These are phyloP conservation scores for Picea sitchensis DNA, from an alignment of 75 land plant species.

Conservation along the genomic window DNA sequence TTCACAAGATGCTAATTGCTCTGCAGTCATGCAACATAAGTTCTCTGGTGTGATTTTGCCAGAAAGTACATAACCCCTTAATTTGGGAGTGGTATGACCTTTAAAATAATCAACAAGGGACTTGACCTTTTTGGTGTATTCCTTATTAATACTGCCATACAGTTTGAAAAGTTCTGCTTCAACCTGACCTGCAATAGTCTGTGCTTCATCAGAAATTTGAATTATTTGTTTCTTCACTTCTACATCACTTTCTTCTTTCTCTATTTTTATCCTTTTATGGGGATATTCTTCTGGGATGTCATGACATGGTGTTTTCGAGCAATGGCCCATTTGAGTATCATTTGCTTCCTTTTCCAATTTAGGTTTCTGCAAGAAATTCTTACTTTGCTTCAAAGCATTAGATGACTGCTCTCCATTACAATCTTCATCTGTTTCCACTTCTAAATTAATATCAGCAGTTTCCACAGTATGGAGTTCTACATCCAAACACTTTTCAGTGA, in stretches of 20 bases:
- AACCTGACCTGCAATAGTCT: background rate
- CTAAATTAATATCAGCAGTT: slow-evolving; percentile 2
- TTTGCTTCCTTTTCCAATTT: background rate
- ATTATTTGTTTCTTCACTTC: background rate
- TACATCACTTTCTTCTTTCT: background rate
- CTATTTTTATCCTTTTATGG: slow-evolving; percentile 6
- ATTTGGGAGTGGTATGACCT: background rate
- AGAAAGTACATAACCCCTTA: background rate
- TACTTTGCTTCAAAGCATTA: background rate
- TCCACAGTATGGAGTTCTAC: background rate
- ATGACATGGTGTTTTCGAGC: too few species aligned
- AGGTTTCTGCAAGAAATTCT: too few species aligned
- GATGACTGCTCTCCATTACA: background rate
- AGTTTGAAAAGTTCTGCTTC: slow-evolving; percentile 7
- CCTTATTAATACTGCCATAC: background rate
- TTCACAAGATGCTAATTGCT: background rate
- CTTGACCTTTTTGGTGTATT: background rate
- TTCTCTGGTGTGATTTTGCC: background rate
- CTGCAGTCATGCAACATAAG: slow-evolving; percentile 2
- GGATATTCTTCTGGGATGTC: too few species aligned
- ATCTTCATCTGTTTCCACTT: background rate
- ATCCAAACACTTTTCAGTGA: slow-evolving; percentile 2
- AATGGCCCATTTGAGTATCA: background rate
- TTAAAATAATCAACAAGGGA: background rate
- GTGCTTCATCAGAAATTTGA: background rate